Evolutionary conservation across 257 asterid species (phyloP), one percentile per base, ranked within the genome.

Genomic region (Solanum habrochaites): DNA sequence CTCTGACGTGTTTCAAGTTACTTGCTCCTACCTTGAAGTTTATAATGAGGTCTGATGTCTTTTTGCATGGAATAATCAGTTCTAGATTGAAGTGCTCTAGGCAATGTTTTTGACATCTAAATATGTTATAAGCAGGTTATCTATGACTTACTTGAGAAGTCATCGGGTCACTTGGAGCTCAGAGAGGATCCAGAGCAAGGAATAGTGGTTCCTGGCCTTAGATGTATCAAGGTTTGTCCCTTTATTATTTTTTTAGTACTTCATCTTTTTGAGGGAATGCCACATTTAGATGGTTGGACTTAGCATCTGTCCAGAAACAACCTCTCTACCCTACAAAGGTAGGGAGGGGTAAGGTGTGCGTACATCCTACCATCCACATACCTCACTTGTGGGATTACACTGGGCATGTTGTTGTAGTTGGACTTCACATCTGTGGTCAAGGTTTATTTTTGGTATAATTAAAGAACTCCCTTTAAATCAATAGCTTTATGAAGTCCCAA

Each of bases 181-280:
- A 93, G 99, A 90, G 99, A 96, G 92, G 98, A 96, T 87, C 99
- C 97, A 43, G 98, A 94, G 90, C 94, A 94, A 90, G 98, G 99
- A 86, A 96, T 96, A 88, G 71, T 90, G 86, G 98, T 96, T 89
- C 95, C 98, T 91, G 99, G 98, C 87, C 98, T 96, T 66, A 91
- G 98, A 92, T 93, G 94, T 85, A 95, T 96, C 88, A 96, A 93
- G 97, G 99, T 93, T 87, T 11, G 20, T 67, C 27, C 75, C 85
- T 82, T 83, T n/a, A n/a, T 29, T 14, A 78, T 25, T 11, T 49
- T 81, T 81, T 27, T 16, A 6, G 13, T 27, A 27, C 42, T 47
- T 70, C 21, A 58, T 52, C 82, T 42, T 69, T 37, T 69, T 15
- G 25, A 85, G 45, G 32, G 62, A 66, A 60, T 29, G 69, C 87